Conservation (phyloP, 805 yeast species). For the Lipomyces kockii region DNA sequence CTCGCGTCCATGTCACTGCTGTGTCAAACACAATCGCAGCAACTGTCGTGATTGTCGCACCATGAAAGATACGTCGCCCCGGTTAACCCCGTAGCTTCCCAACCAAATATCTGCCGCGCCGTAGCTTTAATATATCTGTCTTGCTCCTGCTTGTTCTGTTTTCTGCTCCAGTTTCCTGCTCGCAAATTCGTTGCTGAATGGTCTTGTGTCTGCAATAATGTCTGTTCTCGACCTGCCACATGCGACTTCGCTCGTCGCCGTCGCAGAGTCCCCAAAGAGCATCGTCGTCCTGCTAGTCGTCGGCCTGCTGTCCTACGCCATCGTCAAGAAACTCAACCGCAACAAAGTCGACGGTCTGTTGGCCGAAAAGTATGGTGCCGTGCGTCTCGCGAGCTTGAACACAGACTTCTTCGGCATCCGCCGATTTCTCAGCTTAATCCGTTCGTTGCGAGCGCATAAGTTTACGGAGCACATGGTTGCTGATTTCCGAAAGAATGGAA, state of each 20-base stretch:
- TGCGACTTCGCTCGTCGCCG: slow-evolving; percentile 1
- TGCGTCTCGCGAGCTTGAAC: slow-evolving; percentile 1
- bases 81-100: no score
- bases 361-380: slow-evolving; percentile 4
- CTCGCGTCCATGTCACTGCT: no score
- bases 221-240: background rate
- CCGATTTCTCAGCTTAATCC: background rate
- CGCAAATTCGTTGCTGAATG: background rate
- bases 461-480: background rate
- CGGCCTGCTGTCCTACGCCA: background rate
- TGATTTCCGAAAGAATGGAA: background rate
- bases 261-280: background rate
- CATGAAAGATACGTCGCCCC: no score
- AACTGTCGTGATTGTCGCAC: no score
- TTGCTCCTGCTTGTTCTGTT: background rate
- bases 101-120: no score
- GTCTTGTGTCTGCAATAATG: slow-evolving; percentile 2
- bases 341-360: background rate
- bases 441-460: slow-evolving; percentile 2
- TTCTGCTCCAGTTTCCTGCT: background rate
- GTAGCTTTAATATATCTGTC: background rate
- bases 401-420: slow-evolving; percentile 3
- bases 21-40: no score
- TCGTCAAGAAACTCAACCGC: background rate
- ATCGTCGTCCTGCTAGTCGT: background rate